Percentiles rank a stretch among this genome's conserved stretches.
Conservation (phyloP, 2,329 filamentous ascomycete species). For the Penicillium corylophilum region DNA sequence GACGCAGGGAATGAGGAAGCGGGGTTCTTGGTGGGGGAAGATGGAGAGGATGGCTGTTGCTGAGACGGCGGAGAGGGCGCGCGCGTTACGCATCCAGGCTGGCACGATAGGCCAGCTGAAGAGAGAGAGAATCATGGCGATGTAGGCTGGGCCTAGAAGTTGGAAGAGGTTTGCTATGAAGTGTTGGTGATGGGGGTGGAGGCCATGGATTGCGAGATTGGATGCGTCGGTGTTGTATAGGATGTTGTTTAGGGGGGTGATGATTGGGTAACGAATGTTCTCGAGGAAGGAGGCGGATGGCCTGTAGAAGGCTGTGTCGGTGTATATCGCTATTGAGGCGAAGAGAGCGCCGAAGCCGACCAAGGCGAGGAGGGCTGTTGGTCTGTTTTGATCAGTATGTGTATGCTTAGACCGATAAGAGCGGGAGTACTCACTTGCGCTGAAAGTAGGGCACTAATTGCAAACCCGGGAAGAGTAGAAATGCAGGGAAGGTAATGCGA, state of each 20-base stretch:
- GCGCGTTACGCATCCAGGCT: conserved; percentile 38
- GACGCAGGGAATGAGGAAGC: conserved; percentile 53
- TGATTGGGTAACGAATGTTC: conserved; percentile 58
- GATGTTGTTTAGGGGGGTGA: conserved; percentile 77
- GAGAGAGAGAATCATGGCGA: conserved; percentile 51
- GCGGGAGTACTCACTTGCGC: conserved; percentile 62
- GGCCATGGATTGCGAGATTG: conserved; percentile 72
- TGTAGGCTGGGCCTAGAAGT: conserved; percentile 67
- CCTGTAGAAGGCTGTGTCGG: conserved; percentile 82
- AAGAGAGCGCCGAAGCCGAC: conserved; percentile 66
- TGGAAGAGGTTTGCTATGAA: conserved; percentile 68
- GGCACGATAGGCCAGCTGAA: conserved; percentile 42
- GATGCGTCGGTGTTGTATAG: conserved; percentile 68
- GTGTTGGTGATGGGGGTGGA: conserved; percentile 79
- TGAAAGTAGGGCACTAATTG: conserved; percentile 81
- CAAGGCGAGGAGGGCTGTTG: conserved; percentile 62
- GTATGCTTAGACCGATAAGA: background rate
- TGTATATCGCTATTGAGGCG: conserved; percentile 68
- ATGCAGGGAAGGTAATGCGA: conserved; percentile 94
- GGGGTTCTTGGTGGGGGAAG: conserved; percentile 53
- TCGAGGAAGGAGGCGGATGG: conserved; percentile 37
- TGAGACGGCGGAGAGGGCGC: conserved; percentile 45
- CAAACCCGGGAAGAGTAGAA: conserved; percentile 78
- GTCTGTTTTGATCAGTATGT: conserved; percentile 46
- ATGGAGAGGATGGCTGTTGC: conserved; percentile 46